These are phyloP conservation scores for Ocimum tenuiflorum DNA, from an alignment of 257 asterid genomes.

Conservation along the genomic window DNA sequence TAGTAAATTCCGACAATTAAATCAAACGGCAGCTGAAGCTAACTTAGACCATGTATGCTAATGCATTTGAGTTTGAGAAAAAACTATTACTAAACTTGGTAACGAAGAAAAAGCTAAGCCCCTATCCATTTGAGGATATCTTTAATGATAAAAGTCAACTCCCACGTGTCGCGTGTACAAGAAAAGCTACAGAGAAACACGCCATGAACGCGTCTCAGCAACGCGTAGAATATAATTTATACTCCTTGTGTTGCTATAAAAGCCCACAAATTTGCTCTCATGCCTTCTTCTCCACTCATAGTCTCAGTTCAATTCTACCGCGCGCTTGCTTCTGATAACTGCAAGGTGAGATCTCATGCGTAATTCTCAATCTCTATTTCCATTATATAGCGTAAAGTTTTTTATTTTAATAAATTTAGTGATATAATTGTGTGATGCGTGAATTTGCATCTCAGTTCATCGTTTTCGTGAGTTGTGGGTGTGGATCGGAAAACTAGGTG, in stretches of 20 bases:
- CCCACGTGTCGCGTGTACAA: slow-evolving; percentile 3
- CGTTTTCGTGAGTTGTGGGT: not conserved
- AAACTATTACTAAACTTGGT: too few species aligned
- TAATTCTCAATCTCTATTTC: not conserved
- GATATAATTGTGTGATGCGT: not conserved
- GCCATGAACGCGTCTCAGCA: slow-evolving; percentile 50
- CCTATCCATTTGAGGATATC: too few species aligned
- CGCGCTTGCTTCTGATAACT: not conserved
- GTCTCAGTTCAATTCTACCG: slow-evolving; percentile 9
- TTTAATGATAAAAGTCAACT: too few species aligned
- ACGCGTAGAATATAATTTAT: slow-evolving; percentile 39
- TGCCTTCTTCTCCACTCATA: slow-evolving; percentile 6
- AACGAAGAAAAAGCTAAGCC: too few species aligned
- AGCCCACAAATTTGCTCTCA: not conserved
- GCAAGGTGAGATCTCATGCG: slow-evolving; percentile 24
- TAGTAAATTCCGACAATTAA: too few species aligned
- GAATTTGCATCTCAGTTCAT: not conserved
- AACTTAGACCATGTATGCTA: too few species aligned
- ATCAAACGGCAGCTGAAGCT: too few species aligned
- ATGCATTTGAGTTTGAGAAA: too few species aligned
- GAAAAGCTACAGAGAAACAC: slow-evolving; percentile 14
- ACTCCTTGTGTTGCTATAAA: not conserved
- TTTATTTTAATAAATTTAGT: not conserved
- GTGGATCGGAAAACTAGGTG: not conserved
- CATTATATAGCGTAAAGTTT: not conserved